A percentile compares a stretch with the other conserved stretches of the same genome.
Evolutionary conservation across 176 grass and related monocot species (phyloP).

Genomic region (Oryza glumipatula): DNA sequence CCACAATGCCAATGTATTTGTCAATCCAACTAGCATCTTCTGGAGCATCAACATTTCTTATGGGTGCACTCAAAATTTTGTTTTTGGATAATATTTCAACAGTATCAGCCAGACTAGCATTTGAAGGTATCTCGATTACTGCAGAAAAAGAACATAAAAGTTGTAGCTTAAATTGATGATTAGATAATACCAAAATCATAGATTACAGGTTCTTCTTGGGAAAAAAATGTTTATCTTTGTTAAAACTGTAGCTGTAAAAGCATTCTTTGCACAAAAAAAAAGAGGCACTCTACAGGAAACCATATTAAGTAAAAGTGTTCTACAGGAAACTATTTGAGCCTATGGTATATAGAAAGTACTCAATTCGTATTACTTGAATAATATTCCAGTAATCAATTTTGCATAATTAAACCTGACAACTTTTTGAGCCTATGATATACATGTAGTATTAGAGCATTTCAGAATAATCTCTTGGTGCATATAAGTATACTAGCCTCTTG

Average conservation of each 20-base stretch:
- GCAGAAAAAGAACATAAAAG: slow-evolving; percentile 29
- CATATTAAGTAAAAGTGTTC: not conserved
- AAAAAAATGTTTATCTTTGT: not conserved
- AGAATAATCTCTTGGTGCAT: slow-evolving; percentile 6
- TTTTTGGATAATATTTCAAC: slow-evolving; percentile 90
- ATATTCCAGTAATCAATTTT: too few relatives aligned
- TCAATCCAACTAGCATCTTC: slow-evolving; percentile 98
- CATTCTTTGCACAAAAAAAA: not conserved
- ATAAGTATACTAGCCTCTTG: not conserved
- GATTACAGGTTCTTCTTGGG: not conserved
- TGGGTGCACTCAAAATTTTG: slow-evolving; percentile 90
- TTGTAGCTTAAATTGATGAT: slow-evolving; percentile 12
- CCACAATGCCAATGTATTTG: slow-evolving; percentile 91
- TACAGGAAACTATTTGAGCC: not conserved
- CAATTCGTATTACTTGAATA: too few relatives aligned
- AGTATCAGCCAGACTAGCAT: slow-evolving; percentile 81
- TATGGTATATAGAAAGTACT: not conserved
- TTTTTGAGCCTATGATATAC: too few relatives aligned
- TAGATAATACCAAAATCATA: not conserved
- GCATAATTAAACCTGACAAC: too few relatives aligned
- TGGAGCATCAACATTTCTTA: slow-evolving; percentile 80
- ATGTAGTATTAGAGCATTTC: not conserved
- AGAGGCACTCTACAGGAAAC: not conserved
- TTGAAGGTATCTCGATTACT: slow-evolving; percentile 88
- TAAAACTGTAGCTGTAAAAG: not conserved